phyloP scores from a whole-genome alignment of 176 grass and related monocot genomes.

The Areca catechu region DNA sequence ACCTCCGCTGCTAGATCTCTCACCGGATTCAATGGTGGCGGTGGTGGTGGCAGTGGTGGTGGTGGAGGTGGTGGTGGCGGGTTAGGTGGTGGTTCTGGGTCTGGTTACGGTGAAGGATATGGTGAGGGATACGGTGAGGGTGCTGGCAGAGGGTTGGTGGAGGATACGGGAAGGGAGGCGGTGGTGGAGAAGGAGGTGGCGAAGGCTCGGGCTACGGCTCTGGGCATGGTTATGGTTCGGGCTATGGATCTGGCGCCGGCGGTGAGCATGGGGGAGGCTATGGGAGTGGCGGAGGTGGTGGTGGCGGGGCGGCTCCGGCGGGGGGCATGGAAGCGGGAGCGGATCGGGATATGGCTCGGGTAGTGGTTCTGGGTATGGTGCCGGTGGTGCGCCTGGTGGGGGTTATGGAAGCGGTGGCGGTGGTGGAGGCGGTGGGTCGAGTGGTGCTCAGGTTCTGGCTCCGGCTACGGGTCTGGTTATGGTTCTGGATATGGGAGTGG shows the following conservation, averaged over 20 bases:
- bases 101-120: slow-evolving; percentile 1
- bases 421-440: no score
- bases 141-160: neutral
- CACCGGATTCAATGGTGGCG: neutral
- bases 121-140: neutral
- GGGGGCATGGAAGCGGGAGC: no score
- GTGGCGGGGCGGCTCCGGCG: neutral
- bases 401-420: no score
- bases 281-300: slow-evolving; percentile 7
- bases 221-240: neutral
- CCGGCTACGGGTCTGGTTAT: neutral
- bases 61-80: neutral
- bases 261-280: slow-evolving; percentile 1
- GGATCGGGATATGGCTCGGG: no score
- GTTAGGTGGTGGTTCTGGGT: neutral
- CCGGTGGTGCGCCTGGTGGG: no score
- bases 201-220: slow-evolving; percentile 6
- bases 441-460: neutral
- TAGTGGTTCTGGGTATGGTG: no score
- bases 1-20: slow-evolving; percentile 3
- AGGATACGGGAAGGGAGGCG: neutral
- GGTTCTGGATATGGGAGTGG: neutral
- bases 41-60: neutral
- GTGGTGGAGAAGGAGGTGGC: neutral
- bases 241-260: slow-evolving; percentile 2